Evolutionary conservation across 2,329 filamentous ascomycete species (phyloP), one percentile per base, ranked within the genome.

Genomic region (Xylaria sp.): DNA sequence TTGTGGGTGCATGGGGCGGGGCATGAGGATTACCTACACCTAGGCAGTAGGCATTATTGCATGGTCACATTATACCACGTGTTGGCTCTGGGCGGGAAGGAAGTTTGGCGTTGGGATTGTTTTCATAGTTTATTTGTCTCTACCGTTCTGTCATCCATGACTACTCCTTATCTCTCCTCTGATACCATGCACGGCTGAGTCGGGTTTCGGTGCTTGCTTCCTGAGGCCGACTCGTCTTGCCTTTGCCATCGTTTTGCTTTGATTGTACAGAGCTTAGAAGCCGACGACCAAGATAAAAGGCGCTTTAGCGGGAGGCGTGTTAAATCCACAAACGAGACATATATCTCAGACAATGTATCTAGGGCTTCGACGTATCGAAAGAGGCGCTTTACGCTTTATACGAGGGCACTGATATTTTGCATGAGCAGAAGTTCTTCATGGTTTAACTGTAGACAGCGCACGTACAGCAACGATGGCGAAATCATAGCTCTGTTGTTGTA

Each of bases 71-170:
- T 76, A 76, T 76, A 76, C 72, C 72, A 73, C 66, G 74, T 63
- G 73, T 72, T 75, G 54, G 74, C 66, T 56, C 61, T 72, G 65
- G 71, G 66, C 70, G 70, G 72, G 70, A 74, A 41, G 71, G 63
- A 71, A 61, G 73, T 65, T 71, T 62, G 77, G 77, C 77, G 77
- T 77, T 78, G 58, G 75, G 74, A 41, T 32, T 52, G 60, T 55
- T 75, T 59, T 63, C 63, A 70, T 73, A 68, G 72, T 74, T 66
- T 71, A 71, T 69, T 74, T 50, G 67, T 69, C 54, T 74, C 70
- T 72, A 63, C 66, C 75, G 61, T 64, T 71, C 71, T 51, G 65
- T 72, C 41, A 69, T 68, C 61, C 51, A 68, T 70, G 56, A 68
- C 66, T 52, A 28, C 28, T 37, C 58, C 34, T 44, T 66, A 67